phyloP scores from a whole-genome alignment of 2,329 filamentous ascomycete species.

The Pestalotiopsis sp. region DNA sequence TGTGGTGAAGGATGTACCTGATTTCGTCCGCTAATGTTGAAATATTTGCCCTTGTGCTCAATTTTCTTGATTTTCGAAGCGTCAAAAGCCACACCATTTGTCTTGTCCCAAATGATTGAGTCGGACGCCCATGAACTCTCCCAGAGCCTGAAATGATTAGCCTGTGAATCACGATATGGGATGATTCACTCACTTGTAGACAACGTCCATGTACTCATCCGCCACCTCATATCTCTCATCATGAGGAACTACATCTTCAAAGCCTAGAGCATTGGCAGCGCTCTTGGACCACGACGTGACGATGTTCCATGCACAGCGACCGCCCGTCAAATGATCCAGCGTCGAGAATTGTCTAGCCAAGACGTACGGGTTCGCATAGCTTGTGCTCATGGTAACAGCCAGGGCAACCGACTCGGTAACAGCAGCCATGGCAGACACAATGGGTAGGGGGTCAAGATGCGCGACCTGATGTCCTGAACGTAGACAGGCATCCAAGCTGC shows the following conservation, averaged over 20 bases:
- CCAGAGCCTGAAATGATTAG: slow-evolving; percentile 41
- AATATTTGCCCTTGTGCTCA: slow-evolving; percentile 60
- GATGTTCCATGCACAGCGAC: slow-evolving; percentile 68
- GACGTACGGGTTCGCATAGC: slow-evolving; percentile 62
- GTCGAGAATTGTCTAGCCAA: slow-evolving; percentile 63
- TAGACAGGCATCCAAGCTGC: slow-evolving; percentile 11
- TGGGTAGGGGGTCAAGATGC: slow-evolving; percentile 13
- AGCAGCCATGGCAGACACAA: slow-evolving; percentile 64
- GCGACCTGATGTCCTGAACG: slow-evolving; percentile 10
- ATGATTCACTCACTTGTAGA: slow-evolving; percentile 57
- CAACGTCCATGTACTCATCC: slow-evolving; percentile 60
- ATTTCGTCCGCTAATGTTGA: slow-evolving; percentile 41
- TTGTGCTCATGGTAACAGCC: slow-evolving; percentile 62
- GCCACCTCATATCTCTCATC: slow-evolving; percentile 63
- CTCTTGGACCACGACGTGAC: slow-evolving; percentile 55
- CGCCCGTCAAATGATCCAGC: slow-evolving; percentile 61
- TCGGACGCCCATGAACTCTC: slow-evolving; percentile 58
- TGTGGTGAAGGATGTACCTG: slow-evolving; percentile 57
- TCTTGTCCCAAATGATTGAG: slow-evolving; percentile 53
- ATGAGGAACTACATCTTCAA: slow-evolving; percentile 58
- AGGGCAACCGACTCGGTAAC: slow-evolving; percentile 65
- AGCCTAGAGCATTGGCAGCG: slow-evolving; percentile 61
- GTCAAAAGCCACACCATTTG: slow-evolving; percentile 58
- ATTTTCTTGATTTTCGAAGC: slow-evolving; percentile 60
- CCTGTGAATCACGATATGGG: not conserved